Evolutionary conservation across 352 stramenopile genomes (phyloP).

Genomic region (Globisporangium nagaii): DNA sequence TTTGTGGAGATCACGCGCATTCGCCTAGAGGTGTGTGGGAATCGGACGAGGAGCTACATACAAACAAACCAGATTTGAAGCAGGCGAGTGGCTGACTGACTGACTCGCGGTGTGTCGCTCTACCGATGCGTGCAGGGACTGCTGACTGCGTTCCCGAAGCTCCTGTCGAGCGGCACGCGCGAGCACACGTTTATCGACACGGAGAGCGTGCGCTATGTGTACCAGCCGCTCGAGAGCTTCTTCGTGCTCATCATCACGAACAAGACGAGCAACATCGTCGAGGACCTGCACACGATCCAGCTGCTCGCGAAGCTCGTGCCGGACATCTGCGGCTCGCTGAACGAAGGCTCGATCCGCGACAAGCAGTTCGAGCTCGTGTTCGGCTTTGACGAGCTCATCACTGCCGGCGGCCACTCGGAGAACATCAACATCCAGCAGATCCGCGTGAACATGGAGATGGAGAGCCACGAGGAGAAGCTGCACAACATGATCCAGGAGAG

Average conservation of each 20-base stretch:
- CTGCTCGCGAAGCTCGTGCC: conserved; percentile 97
- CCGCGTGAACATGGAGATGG: conserved; percentile 98
- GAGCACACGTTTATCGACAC: conserved; percentile 99
- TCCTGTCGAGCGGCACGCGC: conserved; percentile 89
- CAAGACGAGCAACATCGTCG: conserved; percentile 99
- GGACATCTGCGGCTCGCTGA: conserved; percentile 91
- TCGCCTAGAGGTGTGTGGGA: conserved; percentile 89
- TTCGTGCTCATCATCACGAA: conserved; percentile 99
- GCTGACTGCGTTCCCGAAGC: conserved; percentile 98
- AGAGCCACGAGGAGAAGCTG: conserved; percentile 99
- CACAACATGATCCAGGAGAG: conserved; percentile 97
- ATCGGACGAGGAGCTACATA: neutral
- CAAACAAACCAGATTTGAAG: too few relatives aligned
- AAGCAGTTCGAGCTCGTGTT: conserved; percentile 99
- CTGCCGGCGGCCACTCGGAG: conserved; percentile 96
- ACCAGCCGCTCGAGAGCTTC: conserved; percentile 97
- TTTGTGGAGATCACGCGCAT: conserved; percentile 99
- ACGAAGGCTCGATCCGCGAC: conserved; percentile 93
- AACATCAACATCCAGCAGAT: conserved; percentile 92
- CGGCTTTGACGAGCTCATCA: conserved; percentile 99
- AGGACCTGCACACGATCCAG: conserved; percentile 98
- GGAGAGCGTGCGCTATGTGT: conserved; percentile 98
- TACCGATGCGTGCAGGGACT: conserved; percentile 80
- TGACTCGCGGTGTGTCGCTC: too few relatives aligned
- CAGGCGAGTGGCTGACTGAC: too few relatives aligned